These are phyloP conservation scores for Racocetra persica DNA, from an alignment of 371 early-diverging fungal genomes.

Conservation along the genomic window DNA sequence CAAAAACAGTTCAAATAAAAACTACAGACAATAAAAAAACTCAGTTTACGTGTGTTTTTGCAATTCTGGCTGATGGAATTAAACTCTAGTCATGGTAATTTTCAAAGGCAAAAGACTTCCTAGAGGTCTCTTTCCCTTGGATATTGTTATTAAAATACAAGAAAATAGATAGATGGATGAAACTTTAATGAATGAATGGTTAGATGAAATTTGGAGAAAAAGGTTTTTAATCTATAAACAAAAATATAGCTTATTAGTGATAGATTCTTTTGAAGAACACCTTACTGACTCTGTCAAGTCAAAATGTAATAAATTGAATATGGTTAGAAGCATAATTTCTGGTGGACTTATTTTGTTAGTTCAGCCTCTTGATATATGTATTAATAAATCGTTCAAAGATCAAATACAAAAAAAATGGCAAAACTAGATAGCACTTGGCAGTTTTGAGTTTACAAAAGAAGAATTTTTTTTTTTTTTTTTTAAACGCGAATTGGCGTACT, in stretches of 20 bases:
- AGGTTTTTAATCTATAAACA: not conserved
- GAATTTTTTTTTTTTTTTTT: too few species aligned
- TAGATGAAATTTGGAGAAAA: not conserved
- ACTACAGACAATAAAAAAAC: not conserved
- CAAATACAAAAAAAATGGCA: not conserved
- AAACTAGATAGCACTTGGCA: not conserved
- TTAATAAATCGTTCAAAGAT: slow-evolving; percentile 12
- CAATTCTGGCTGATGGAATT: not conserved
- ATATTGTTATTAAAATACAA: not conserved
- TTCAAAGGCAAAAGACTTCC: not conserved
- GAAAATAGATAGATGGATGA: too few species aligned
- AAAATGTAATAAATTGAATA: slow-evolving; percentile 10
- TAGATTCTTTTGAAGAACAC: not conserved
- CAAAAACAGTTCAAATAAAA: not conserved
- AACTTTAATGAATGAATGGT: not conserved
- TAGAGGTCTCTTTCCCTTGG: not conserved
- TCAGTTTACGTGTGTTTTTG: not conserved
- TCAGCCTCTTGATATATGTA: not conserved
- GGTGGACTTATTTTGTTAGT: not conserved
- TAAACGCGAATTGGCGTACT: too few species aligned
- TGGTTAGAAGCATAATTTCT: not conserved
- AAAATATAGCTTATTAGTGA: not conserved
- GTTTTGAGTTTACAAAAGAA: not conserved
- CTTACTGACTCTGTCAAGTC: not conserved
- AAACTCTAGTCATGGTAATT: not conserved